Percentiles rank a stretch among this genome's conserved stretches.
Conservation (phyloP, 2,329 filamentous ascomycete species). For the Sclerotinia subarctica region DNA sequence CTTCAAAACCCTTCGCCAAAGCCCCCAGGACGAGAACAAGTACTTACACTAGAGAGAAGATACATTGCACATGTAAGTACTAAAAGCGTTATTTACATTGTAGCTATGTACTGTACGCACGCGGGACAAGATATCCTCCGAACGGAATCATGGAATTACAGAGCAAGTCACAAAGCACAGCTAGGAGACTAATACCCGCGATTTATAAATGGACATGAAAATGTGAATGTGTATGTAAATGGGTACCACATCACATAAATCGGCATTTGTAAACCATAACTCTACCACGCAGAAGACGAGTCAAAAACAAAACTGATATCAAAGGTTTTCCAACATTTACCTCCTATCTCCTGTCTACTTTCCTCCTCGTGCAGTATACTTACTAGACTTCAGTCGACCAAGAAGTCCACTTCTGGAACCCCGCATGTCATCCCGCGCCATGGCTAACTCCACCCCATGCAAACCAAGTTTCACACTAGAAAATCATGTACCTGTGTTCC, state of each 20-base stretch:
- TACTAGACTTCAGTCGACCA: not conserved
- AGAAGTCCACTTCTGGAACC: not conserved
- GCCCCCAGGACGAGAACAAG: not conserved
- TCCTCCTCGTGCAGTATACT: not conserved
- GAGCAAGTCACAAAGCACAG: not conserved
- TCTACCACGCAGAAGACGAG: not conserved
- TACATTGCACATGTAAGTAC: not conserved
- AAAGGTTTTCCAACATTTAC: not conserved
- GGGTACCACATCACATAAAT: not conserved
- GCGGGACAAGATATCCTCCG: slow-evolving; percentile 2
- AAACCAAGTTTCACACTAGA: not conserved
- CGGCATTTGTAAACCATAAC: not conserved
- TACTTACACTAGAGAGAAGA: not conserved
- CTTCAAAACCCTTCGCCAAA: not conserved
- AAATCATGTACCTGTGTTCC: not conserved
- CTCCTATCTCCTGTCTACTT: not conserved
- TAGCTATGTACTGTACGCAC: not conserved
- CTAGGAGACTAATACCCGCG: not conserved
- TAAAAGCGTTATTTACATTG: not conserved
- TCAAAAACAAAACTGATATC: not conserved
- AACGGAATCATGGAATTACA: not conserved
- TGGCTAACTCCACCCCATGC: slow-evolving; percentile 4
- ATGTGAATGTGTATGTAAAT: not conserved
- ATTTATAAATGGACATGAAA: not conserved
- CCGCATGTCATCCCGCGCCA: not conserved